phyloP scores from a whole-genome alignment of 1,139 yeast species.

The Suhomyces panamericanus region DNA sequence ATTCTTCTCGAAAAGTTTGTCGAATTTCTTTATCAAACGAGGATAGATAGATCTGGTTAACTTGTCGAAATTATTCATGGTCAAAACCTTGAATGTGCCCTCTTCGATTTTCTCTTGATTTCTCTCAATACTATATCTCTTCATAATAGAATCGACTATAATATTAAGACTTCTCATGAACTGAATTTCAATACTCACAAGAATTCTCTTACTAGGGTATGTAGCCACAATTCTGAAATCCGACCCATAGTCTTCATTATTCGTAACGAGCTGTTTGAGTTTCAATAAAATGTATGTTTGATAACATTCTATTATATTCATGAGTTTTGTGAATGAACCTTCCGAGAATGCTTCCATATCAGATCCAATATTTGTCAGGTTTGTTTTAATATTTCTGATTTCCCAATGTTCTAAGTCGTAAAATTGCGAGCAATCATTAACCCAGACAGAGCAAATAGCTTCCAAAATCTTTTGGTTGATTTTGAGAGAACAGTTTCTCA shows the following conservation, averaged over 20 bases:
- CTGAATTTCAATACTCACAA: slow-evolving; percentile 47
- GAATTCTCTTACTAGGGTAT: slow-evolving; percentile 45
- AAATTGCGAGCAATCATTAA: slow-evolving; percentile 49
- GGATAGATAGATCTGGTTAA: slow-evolving; percentile 39
- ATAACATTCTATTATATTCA: slow-evolving; percentile 45
- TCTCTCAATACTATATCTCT: slow-evolving; percentile 42
- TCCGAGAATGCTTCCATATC: slow-evolving; percentile 5
- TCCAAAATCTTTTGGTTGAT: slow-evolving; percentile 45
- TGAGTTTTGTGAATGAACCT: slow-evolving; percentile 36
- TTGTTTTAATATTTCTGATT: slow-evolving; percentile 17
- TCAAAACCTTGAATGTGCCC: slow-evolving; percentile 40
- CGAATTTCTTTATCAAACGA: slow-evolving; percentile 34
- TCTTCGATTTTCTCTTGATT: slow-evolving; percentile 23
- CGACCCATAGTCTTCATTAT: slow-evolving; percentile 29
- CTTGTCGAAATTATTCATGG: slow-evolving; percentile 48
- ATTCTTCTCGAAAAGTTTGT: slow-evolving; percentile 36
- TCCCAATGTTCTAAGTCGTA: slow-evolving; percentile 49
- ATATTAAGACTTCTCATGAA: slow-evolving; percentile 52
- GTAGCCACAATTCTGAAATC: slow-evolving; percentile 21
- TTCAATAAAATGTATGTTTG: slow-evolving; percentile 36
- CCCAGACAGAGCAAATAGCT: slow-evolving; percentile 49
- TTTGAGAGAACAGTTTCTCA: slow-evolving; percentile 33
- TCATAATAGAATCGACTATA: slow-evolving; percentile 49
- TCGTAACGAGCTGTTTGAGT: slow-evolving; percentile 35
- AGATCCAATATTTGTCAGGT: slow-evolving; percentile 13